Base-by-base conservation (phyloP, 2,329 filamentous ascomycete species). In the Conoideocrella luteorostrata region DNA sequence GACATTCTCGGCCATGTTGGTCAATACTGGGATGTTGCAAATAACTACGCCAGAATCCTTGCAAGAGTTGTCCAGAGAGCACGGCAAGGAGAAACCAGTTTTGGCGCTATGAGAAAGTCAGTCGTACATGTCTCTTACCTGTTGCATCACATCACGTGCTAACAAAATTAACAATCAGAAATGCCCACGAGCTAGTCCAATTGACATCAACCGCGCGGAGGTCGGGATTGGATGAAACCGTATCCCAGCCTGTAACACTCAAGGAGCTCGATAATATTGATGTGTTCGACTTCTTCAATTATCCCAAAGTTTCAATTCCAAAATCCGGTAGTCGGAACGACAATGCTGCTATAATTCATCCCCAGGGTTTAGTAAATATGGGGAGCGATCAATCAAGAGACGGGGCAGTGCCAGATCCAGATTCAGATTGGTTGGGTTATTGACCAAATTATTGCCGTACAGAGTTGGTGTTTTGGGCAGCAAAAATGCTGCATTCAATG, bases 201-300 rank as follows among this genome's bases (percentile, higher is more conserved):
- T 47, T 67, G n/a, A 65, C 66, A 5, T 57, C 57, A 2, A 55
- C 60, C 6, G 60, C 57, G 0, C 58, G 66, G 13, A 61, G 55
- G 9, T 67, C 66, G 0, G 63, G 63, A 3, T 28, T 67, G 1
- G 65, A 69, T 21, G 60, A 58, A 4, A 66, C 62, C 4, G 64
- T 64, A 13, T 64, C 65, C 0, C 65, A 66, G 33, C 51, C 58
- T 2, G 62, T 64, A 4, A 63, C 67, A 0, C 56, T 66, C 4
- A 61, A 56, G 47, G 67, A 70, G 44, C 56, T 70, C 3, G 68
- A 70, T 46, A 65, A 62, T 35, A 67, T 70, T 17, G 67, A 70
- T 21, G 58, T 70, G 3, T 70, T 70, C 35, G 67, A 69, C 49
- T 70, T 70, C 45, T 70, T 70, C 53, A 68, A 70, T 20, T 67